Conservation (phyloP, 2,329 filamentous ascomycete species). For the Chrysoporthe puriensis region DNA sequence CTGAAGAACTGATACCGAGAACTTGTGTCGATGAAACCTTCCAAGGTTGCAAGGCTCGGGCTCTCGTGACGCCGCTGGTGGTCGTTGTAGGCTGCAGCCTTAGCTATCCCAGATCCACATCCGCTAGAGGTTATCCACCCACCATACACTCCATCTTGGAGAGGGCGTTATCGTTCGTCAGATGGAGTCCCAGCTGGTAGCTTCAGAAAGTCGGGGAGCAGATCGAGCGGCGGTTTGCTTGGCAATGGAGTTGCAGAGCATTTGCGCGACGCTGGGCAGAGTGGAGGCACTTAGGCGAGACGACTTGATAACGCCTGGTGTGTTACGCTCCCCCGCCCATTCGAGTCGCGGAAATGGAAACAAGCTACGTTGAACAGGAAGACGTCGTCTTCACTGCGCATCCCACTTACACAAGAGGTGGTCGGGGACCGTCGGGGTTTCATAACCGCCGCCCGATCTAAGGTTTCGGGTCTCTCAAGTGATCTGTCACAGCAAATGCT, state of each 20-base stretch:
- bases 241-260: not conserved
- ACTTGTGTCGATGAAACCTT: not conserved
- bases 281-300: not conserved
- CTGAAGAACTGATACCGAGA: not conserved
- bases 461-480: not conserved
- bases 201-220: not conserved
- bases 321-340: not conserved
- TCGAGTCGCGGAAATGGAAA: not conserved
- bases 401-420: not conserved
- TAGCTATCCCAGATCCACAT: not conserved
- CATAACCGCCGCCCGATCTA: not conserved
- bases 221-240: not conserved
- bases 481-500: constrained; percentile 1
- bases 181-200: not conserved
- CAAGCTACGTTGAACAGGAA: not conserved
- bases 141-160: not conserved
- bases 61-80: not conserved
- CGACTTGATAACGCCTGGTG: not conserved
- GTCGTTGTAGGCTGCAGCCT: not conserved
- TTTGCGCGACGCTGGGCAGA: not conserved
- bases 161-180: not conserved
- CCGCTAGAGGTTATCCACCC: not conserved
- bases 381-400: not conserved
- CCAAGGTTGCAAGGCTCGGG: not conserved
- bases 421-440: constrained; percentile 4